A percentile compares a stretch with the other conserved stretches of the same genome.
Conservation (phyloP, 169 alveolate genomes). For the Neospora caninum region DNA sequence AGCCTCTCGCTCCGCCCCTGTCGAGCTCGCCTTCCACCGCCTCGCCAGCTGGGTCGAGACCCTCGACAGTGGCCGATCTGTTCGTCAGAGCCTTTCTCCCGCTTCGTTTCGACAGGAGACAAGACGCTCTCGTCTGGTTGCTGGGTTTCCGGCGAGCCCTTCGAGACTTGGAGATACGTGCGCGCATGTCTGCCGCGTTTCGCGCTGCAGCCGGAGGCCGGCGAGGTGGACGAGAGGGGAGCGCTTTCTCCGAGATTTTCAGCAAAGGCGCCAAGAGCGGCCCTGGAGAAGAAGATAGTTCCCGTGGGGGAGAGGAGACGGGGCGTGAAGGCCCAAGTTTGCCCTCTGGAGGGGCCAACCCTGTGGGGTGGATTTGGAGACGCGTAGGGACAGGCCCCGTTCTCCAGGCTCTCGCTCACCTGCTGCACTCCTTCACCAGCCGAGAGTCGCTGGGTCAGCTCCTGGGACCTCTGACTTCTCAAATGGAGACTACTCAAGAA, state of each 20-base stretch:
- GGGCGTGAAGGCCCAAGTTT: neutral
- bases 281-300: neutral
- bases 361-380: neutral
- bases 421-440: conserved; percentile 20
- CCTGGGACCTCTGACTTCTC: neutral
- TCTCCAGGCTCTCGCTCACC: neutral
- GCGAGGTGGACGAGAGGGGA: neutral
- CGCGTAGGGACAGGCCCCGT: neutral
- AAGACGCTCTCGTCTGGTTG: conserved; percentile 15
- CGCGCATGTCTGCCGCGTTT: neutral
- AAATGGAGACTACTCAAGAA: neutral
- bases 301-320: neutral
- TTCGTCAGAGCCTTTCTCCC: neutral
- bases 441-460: neutral
- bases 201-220: neutral
- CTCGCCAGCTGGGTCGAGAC: neutral
- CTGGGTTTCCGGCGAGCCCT: conserved; percentile 3
- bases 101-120: conserved; percentile 14
- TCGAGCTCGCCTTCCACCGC: neutral
- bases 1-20: neutral
- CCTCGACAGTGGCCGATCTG: neutral
- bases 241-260: neutral
- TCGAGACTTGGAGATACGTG: neutral
- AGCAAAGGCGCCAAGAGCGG: neutral
- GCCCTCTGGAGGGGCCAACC: neutral